Evolutionary conservation across 106 monocot species (phyloP).

Genomic region (Vanilla planifolia): DNA sequence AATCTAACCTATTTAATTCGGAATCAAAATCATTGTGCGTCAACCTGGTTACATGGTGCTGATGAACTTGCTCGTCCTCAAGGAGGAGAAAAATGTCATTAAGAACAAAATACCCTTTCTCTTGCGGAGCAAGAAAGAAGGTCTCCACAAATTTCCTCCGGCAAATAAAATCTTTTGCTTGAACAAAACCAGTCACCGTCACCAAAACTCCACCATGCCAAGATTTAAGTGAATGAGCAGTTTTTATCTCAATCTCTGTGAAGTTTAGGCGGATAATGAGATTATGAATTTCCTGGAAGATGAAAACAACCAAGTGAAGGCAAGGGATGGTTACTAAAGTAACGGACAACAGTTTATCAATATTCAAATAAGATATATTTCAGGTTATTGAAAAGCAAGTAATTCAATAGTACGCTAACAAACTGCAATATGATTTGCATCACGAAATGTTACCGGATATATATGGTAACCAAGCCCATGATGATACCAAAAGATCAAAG

Average conservation of each 20-base stretch:
- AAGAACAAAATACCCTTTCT: slow-evolving; percentile 67
- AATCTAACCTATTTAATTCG: slow-evolving; percentile 8
- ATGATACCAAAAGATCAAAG: too few relatives aligned
- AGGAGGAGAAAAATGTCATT: slow-evolving; percentile 61
- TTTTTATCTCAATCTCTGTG: slow-evolving; percentile 60
- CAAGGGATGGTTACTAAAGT: too few relatives aligned
- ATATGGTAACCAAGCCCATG: too few relatives aligned
- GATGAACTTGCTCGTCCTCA: slow-evolving; percentile 36
- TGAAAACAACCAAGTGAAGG: not conserved
- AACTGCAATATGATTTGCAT: too few relatives aligned
- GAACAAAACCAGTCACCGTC: slow-evolving; percentile 51
- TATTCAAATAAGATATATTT: too few relatives aligned
- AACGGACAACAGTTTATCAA: too few relatives aligned
- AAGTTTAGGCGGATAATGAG: slow-evolving; percentile 26
- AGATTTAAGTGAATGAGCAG: slow-evolving; percentile 48
- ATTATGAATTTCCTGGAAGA: slow-evolving; percentile 33
- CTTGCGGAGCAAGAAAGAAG: slow-evolving; percentile 73
- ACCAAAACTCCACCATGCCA: slow-evolving; percentile 61
- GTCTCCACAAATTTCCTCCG: slow-evolving; percentile 58
- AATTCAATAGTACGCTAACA: too few relatives aligned
- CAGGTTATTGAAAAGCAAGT: too few relatives aligned
- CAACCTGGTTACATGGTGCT: slow-evolving; percentile 9
- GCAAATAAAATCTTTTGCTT: slow-evolving; percentile 28
- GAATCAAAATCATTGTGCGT: slow-evolving; percentile 26
- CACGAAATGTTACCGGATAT: too few relatives aligned